Base-by-base conservation (phyloP, 192 early-diverging fungal genomes). In the Cladochytrium replicatum region DNA sequence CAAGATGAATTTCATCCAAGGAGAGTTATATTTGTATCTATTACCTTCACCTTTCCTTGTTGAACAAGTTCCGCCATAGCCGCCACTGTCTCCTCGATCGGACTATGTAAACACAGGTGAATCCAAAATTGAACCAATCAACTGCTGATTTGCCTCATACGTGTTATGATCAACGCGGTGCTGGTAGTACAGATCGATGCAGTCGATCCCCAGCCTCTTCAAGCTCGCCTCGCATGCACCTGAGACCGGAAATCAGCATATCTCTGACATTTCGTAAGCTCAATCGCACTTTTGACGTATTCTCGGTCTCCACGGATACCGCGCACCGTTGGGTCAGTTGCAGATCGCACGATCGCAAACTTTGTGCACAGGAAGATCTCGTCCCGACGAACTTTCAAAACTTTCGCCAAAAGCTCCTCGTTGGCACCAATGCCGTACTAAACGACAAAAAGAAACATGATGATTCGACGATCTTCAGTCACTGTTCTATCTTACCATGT, bases 11-110 rank as follows among this genome's bases (percentile, higher is more conserved):
- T n/a, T n/a, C n/a, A n/a, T n/a, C n/a, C n/a, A n/a, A n/a, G n/a
- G n/a, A n/a, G n/a, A n/a, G n/a, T n/a, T n/a, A n/a, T n/a, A n/a
- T n/a, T n/a, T n/a, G n/a, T n/a, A n/a, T n/a, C n/a, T n/a, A n/a
- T n/a, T n/a, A n/a, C n/a, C n/a, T 53, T 32, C 23, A 85, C 63
- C 50, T 80, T 83, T 45, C 83, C 83, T 51, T 80, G 69, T 52
- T 82, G 76, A 26, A 83, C 77, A 3, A 82, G 70, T 27, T 74
- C 69, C 24, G 77, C 77, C 69, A 85, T 71, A 11, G 75, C 74
- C 0, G 29, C 37, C 5, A 83, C 68, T 3, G 80, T 85, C 6
- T 78, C 75, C 49, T 80, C 77, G 54, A 83, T 78, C 0, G 77
- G 74, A 1, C 46, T 68, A 6, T 60, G 50, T 13, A 66, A 26